Evolutionary conservation across 768 basidiomycete genomes (phyloP).

Genomic region (Calocybe gangraenosa): DNA sequence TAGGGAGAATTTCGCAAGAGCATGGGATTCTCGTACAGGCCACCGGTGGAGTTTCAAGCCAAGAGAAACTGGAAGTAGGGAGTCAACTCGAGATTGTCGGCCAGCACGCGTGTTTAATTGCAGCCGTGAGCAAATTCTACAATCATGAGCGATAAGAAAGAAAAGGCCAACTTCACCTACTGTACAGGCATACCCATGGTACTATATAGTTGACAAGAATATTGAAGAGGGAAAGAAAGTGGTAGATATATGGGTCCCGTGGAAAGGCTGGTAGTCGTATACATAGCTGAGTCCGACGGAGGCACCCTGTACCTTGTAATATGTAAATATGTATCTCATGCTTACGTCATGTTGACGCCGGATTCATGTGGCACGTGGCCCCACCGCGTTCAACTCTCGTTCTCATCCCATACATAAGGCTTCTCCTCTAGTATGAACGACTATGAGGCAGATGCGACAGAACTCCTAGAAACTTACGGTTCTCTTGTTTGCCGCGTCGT

Average conservation of each 20-base stretch:
- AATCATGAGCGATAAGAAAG: not conserved
- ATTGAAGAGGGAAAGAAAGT: constrained; percentile 46
- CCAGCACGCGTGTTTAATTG: constrained; percentile 82
- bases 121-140: constrained; percentile 42
- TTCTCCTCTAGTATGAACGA: constrained; percentile 52
- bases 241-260: constrained; percentile 83
- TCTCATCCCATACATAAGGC: no score
- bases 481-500: constrained; percentile 13
- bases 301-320: no score
- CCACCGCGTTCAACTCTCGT: no score
- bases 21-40: constrained; percentile 60
- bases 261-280: constrained; percentile 77
- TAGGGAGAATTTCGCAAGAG: constrained; percentile 71
- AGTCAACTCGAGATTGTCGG: constrained; percentile 69
- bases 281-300: no score
- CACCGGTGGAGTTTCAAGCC: constrained; percentile 21
- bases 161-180: not conserved
- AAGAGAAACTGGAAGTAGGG: constrained; percentile 45
- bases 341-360: not conserved
- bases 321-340: constrained; percentile 11
- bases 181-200: constrained; percentile 65
- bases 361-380: constrained; percentile 5
- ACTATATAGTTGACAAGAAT: constrained; percentile 74
- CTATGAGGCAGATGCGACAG: constrained; percentile 80
- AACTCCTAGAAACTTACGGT: constrained; percentile 95